A percentile compares a stretch with the other conserved stretches of the same genome.
Evolutionary conservation across 2,329 filamentous ascomycete species (phyloP).

Genomic region (Blumeriella jaapii): DNA sequence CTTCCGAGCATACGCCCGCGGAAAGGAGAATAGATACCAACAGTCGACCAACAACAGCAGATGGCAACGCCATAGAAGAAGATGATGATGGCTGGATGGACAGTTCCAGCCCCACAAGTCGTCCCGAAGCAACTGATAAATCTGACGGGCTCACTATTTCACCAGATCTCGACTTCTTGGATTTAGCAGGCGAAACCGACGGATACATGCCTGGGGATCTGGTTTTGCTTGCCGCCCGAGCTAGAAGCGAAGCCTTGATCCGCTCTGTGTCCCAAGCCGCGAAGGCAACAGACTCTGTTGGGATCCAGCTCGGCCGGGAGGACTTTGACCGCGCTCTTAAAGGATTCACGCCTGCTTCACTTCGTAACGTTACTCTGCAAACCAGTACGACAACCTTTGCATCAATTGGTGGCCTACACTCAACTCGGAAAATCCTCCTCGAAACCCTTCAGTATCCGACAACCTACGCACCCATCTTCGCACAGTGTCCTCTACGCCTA

Average conservation of each 20-base stretch:
- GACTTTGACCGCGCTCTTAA: constrained; percentile 81
- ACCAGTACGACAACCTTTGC: constrained; percentile 87
- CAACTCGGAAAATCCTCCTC: constrained; percentile 81
- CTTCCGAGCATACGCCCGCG: constrained; percentile 30
- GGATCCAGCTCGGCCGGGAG: constrained; percentile 52
- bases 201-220: constrained; percentile 97
- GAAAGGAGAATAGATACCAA: constrained; percentile 32
- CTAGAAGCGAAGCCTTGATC: constrained; percentile 86
- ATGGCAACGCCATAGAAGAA: constrained; percentile 40
- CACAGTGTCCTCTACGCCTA: constrained; percentile 86
- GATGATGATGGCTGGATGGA: constrained; percentile 65
- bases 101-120: constrained; percentile 47
- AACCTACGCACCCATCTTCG: constrained; percentile 95
- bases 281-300: constrained; percentile 34
- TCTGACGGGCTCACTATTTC: constrained; percentile 61
- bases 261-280: constrained; percentile 51
- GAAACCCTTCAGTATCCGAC: constrained; percentile 96
- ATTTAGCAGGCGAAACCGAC: constrained; percentile 86
- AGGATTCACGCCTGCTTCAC: constrained; percentile 88
- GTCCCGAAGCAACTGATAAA: constrained; percentile 29
- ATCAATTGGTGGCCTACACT: constrained; percentile 76
- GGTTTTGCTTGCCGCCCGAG: constrained; percentile 71
- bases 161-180: constrained; percentile 73
- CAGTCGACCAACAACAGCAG: constrained; percentile 42
- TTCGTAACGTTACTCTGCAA: constrained; percentile 89